These are phyloP conservation scores for Neospermospora avenae DNA, from an alignment of 2,329 filamentous ascomycete genomes.

Conservation along the genomic window DNA sequence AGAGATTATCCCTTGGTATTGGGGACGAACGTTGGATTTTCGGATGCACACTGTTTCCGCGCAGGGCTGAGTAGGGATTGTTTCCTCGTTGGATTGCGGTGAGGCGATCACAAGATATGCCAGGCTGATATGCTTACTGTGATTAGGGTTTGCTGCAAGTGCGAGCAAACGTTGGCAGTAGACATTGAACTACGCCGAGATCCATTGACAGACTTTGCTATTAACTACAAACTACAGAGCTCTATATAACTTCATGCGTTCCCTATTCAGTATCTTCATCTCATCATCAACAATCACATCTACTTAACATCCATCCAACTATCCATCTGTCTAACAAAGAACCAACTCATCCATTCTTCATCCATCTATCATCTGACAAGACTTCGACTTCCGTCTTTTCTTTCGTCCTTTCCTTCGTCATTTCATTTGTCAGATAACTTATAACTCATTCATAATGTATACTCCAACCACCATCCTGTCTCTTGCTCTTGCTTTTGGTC, in stretches of 20 bases:
- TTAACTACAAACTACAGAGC: not conserved
- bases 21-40: not conserved
- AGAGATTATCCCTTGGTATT: not conserved
- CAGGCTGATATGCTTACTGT: not conserved
- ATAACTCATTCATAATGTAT: not conserved
- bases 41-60: not conserved
- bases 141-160: not conserved
- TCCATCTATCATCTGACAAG: not conserved
- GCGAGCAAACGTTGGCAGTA: not conserved
- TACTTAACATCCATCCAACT: not conserved
- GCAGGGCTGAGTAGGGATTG: not conserved
- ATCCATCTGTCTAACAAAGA: not conserved
- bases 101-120: not conserved
- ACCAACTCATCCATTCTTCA: not conserved
- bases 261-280: not conserved
- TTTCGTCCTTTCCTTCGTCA: not conserved
- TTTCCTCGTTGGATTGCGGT: not conserved
- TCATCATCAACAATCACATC: conserved; percentile 3
- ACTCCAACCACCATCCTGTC: not conserved
- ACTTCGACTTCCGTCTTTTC: not conserved
- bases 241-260: not conserved
- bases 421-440: not conserved
- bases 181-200: not conserved
- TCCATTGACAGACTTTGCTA: not conserved
- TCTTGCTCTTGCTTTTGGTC: not conserved